These are phyloP conservation scores for Crithidia bombi DNA, from an alignment of 208 protist genomes.

Conservation along the genomic window DNA sequence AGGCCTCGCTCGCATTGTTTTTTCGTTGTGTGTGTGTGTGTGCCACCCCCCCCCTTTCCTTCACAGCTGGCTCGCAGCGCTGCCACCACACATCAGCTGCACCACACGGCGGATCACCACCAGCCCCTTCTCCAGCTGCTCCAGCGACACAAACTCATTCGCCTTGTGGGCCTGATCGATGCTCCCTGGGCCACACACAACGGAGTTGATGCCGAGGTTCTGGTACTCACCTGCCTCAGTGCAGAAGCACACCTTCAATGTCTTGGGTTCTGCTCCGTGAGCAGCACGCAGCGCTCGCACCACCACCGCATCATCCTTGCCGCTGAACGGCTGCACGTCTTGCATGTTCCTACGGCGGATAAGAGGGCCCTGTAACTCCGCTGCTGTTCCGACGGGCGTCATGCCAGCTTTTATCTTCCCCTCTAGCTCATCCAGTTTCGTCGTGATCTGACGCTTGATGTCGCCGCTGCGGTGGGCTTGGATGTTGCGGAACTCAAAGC, in stretches of 20 bases:
- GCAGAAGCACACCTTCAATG: constrained; percentile 54
- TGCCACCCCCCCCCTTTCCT: background rate
- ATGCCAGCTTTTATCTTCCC: constrained; percentile 24
- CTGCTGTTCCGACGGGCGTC: background rate
- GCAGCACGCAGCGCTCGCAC: constrained; percentile 40
- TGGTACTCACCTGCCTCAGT: constrained; percentile 66
- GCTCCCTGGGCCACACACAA: constrained; percentile 66
- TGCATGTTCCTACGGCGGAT: constrained; percentile 26
- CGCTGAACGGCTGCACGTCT: constrained; percentile 35
- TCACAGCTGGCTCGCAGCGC: constrained; percentile 39
- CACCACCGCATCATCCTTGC: constrained; percentile 22
- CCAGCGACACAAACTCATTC: constrained; percentile 67
- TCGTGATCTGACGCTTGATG: constrained; percentile 39
- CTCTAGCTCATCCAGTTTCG: constrained; percentile 36
- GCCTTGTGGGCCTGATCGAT: constrained; percentile 70
- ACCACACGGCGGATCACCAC: constrained; percentile 40
- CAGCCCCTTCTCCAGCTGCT: constrained; percentile 56
- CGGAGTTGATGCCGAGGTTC: constrained; percentile 48
- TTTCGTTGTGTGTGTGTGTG: no score
- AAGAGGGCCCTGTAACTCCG: background rate
- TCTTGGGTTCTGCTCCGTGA: constrained; percentile 5
- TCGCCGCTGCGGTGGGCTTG: constrained; percentile 25
- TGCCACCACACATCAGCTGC: constrained; percentile 34
- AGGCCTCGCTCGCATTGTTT: no score
- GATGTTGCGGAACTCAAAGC: constrained; percentile 66